Evolutionary conservation across 1,284 basidiomycete species (phyloP).

Genomic region (Papiliotrema fonsecae): DNA sequence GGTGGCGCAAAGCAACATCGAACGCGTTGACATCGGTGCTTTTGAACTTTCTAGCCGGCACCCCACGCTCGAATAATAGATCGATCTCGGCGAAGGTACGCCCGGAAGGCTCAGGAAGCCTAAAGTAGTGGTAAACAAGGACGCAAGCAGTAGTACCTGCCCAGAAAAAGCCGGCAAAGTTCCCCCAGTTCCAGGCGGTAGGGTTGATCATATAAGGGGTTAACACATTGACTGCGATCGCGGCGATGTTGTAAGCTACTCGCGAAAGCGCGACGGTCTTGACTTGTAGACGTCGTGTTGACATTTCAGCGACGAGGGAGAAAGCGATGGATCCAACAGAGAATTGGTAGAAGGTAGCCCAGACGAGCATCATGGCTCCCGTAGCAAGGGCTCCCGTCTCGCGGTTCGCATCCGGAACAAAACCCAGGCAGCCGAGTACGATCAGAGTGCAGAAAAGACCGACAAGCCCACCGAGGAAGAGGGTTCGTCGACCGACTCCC

Average conservation of each 20-base stretch:
- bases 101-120: slow-evolving; percentile 48
- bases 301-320: slow-evolving; percentile 51
- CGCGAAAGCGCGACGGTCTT: slow-evolving; percentile 55
- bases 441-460: slow-evolving; percentile 44
- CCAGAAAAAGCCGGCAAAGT: slow-evolving; percentile 36
- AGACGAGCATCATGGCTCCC: slow-evolving; percentile 43
- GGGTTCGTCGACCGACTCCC: slow-evolving; percentile 36
- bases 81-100: slow-evolving; percentile 49
- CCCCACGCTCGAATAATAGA: slow-evolving; percentile 45
- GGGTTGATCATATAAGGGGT: slow-evolving; percentile 51
- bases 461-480: slow-evolving; percentile 48
- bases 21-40: slow-evolving; percentile 7
- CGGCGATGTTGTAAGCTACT: slow-evolving; percentile 44
- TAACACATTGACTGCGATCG: slow-evolving; percentile 46
- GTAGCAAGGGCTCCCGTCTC: neutral
- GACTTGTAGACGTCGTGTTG: slow-evolving; percentile 49
- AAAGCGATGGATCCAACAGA: slow-evolving; percentile 39
- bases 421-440: slow-evolving; percentile 9
- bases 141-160: slow-evolving; percentile 35
- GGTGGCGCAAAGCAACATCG: slow-evolving; percentile 9
- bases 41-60: slow-evolving; percentile 18
- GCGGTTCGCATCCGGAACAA: slow-evolving; percentile 2
- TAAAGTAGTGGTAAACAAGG: slow-evolving; percentile 43
- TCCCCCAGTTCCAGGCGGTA: slow-evolving; percentile 48
- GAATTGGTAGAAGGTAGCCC: slow-evolving; percentile 45